A percentile compares a stretch with the other conserved stretches of the same genome.
phyloP scores from a whole-genome alignment of 306 rosid species.

The Pyrus bretschneideri region DNA sequence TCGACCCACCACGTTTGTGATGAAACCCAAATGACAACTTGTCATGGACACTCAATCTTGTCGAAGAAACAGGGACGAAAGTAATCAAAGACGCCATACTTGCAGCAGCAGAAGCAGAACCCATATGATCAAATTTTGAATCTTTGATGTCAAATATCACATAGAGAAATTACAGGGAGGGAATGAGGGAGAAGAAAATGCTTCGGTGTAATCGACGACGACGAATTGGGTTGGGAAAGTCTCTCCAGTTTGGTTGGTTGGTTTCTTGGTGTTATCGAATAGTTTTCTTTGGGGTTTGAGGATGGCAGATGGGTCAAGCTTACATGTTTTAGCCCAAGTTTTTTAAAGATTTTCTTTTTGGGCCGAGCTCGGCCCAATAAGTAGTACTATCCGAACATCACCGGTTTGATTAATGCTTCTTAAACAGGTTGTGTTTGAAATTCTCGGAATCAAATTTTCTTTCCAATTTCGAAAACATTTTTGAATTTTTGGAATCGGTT shows the following conservation, averaged over 20 bases:
- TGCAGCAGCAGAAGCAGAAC: slow-evolving; percentile 31
- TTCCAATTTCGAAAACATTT: too few species aligned
- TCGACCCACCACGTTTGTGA: slow-evolving; percentile 14
- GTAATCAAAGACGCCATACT: slow-evolving; percentile 34
- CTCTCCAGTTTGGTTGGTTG: background rate
- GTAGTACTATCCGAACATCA: too few species aligned
- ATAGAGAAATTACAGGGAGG: background rate
- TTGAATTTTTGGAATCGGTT: too few species aligned
- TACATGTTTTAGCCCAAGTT: background rate
- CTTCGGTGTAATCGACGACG: background rate
- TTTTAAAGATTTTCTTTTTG: too few species aligned
- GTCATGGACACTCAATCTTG: slow-evolving; percentile 1
- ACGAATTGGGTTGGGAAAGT: background rate
- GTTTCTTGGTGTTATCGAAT: background rate
- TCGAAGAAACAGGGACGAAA: slow-evolving; percentile 20
- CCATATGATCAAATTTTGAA: slow-evolving; percentile 23
- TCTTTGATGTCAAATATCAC: background rate
- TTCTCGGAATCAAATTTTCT: too few species aligned
- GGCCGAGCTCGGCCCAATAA: too few species aligned
- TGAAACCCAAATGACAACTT: slow-evolving; percentile 11
- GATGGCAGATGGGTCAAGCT: background rate
- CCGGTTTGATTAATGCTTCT: too few species aligned
- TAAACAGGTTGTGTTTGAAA: too few species aligned
- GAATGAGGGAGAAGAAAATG: background rate
- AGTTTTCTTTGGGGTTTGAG: background rate